phyloP scores from a whole-genome alignment of 306 rosid genomes.

The Lathyrus tuberosus region DNA sequence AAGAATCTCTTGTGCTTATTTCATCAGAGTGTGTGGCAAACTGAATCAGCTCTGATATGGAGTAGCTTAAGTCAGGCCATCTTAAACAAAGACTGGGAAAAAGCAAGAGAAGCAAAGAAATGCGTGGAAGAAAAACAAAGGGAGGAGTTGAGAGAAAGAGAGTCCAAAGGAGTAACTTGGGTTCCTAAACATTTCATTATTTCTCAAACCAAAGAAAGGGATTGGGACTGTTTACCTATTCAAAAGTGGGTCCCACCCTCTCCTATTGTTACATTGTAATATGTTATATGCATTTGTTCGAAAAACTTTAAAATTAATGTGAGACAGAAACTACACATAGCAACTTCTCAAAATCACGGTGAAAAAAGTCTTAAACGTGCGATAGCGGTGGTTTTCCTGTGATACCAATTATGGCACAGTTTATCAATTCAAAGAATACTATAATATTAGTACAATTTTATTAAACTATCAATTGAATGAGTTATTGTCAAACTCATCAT shows the following conservation, averaged over 20 bases:
- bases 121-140: slow-evolving; percentile 70
- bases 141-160: slow-evolving; percentile 49
- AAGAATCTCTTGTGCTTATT: slow-evolving; percentile 18
- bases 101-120: slow-evolving; percentile 71
- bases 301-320: too few relatives aligned
- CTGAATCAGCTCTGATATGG: slow-evolving; percentile 72
- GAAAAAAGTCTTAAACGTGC: too few relatives aligned
- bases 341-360: too few relatives aligned
- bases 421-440: background rate
- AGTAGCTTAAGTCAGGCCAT: slow-evolving; percentile 63
- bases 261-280: slow-evolving; percentile 52
- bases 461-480: background rate
- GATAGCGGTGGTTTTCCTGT: too few relatives aligned
- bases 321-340: too few relatives aligned
- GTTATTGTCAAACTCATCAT: slow-evolving; percentile 26
- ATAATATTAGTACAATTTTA: slow-evolving; percentile 28
- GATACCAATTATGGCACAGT: background rate
- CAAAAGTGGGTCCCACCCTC: slow-evolving; percentile 63
- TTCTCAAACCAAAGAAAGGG: slow-evolving; percentile 55
- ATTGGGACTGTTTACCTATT: slow-evolving; percentile 68
- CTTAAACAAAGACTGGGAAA: slow-evolving; percentile 60
- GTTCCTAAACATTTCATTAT: slow-evolving; percentile 62
- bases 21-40: slow-evolving; percentile 55
- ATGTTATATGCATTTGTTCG: background rate
- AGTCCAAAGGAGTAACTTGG: slow-evolving; percentile 59